Evolutionary conservation across 2,329 filamentous ascomycete genomes (phyloP).

Genomic region (Diaporthe amygdali): DNA sequence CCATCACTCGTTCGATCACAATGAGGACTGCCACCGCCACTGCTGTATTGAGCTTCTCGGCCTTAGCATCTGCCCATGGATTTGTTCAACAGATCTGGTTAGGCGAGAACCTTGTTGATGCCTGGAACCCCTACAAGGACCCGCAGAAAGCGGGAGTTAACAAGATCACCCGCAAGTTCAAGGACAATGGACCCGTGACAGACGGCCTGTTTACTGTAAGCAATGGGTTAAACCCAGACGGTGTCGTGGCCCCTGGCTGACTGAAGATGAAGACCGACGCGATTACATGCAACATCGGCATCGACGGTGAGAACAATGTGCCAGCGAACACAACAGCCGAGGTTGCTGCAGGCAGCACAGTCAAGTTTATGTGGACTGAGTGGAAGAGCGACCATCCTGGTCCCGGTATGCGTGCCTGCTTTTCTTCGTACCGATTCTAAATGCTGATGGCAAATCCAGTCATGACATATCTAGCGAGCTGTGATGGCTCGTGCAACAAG

Average conservation of each 20-base stretch:
- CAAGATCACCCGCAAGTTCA: neutral
- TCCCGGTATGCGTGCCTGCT: neutral
- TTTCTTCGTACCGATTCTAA: accelerated
- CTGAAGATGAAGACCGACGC: neutral
- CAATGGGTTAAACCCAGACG: no score
- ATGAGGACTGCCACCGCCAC: neutral
- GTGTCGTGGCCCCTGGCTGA: neutral
- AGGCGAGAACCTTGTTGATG: neutral
- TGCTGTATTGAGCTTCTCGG: neutral
- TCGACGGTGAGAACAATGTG: neutral
- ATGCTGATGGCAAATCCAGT: neutral
- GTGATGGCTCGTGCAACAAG: neutral
- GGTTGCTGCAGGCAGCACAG: neutral
- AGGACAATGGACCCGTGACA: neutral
- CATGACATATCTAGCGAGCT: neutral
- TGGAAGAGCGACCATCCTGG: conserved; percentile 3
- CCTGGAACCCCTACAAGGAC: neutral
- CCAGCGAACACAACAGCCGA: neutral
- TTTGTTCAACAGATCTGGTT: neutral
- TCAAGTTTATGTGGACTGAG: conserved; percentile 4
- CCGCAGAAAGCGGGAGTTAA: neutral
- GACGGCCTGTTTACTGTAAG: neutral
- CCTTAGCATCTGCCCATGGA: neutral
- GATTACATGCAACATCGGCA: neutral
- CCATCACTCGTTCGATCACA: neutral